Conservation (phyloP, 805 yeast genomes). For the Saccharomycopsis sp. region DNA sequence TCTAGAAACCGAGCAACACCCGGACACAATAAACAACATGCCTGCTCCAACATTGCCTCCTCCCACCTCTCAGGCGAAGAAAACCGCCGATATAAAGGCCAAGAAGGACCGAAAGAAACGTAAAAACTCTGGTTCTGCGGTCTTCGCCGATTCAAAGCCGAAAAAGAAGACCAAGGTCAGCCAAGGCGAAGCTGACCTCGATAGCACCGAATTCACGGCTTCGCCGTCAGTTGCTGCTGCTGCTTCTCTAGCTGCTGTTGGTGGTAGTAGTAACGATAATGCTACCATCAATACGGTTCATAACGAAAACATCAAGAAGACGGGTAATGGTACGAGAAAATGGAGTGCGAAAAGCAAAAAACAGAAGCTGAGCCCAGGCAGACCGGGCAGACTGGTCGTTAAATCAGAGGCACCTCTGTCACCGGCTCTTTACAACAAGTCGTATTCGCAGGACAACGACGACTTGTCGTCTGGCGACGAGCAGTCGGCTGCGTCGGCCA, state of each 20-base stretch:
- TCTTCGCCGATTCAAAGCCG: not conserved
- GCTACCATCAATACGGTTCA: not conserved
- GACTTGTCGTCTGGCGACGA: not conserved
- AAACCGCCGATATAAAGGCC: not conserved
- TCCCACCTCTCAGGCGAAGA: not conserved
- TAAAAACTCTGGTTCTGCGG: constrained; percentile 2
- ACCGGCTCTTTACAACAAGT: not conserved
- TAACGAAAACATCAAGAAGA: not conserved
- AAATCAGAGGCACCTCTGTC: not conserved
- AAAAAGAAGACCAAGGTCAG: constrained; percentile 9
- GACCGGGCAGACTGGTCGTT: not conserved
- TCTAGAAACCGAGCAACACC: not conserved
- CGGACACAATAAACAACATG: not conserved
- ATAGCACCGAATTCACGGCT: too few relatives aligned
- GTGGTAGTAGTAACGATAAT: constrained; percentile 3
- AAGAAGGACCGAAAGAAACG: constrained; percentile 2
- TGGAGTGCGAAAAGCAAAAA: constrained; percentile 6
- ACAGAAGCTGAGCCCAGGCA: not conserved
- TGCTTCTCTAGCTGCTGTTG: constrained; percentile 3
- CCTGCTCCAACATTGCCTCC: not conserved
- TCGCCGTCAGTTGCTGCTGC: not conserved
- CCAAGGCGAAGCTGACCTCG: not conserved
- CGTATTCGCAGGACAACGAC: not conserved
- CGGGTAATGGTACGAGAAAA: constrained; percentile 21
- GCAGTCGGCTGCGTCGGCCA: constrained; percentile 21